A percentile compares a stretch with the other conserved stretches of the same genome.
Conservation (phyloP, 805 yeast genomes). For the Pachysolen tannophilus region DNA sequence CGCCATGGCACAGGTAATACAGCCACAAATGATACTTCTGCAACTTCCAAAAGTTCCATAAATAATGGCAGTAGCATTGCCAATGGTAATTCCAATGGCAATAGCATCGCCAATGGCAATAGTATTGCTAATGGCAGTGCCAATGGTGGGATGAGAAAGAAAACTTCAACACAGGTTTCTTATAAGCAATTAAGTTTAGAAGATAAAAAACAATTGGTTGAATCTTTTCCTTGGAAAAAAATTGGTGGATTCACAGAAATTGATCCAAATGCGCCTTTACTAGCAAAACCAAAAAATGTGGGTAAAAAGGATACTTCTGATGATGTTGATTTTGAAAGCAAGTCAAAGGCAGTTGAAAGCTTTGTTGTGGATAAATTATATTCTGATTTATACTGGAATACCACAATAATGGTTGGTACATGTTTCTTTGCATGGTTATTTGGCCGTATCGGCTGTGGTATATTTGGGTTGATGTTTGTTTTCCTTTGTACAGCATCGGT, state of each 20-base stretch:
- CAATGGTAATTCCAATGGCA: no score
- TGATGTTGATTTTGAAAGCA: no score
- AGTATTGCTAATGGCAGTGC: no score
- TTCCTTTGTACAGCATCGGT: conserved; percentile 56
- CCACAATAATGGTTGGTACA: conserved; percentile 56
- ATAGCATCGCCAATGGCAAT: no score
- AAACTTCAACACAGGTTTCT: no score
- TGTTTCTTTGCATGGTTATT: conserved; percentile 67
- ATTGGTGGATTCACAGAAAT: conserved; percentile 21
- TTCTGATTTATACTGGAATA: conserved; percentile 69
- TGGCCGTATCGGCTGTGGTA: conserved; percentile 56
- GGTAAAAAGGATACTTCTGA: conserved; percentile 1
- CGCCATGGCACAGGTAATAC: no score
- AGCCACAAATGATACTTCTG: no score
- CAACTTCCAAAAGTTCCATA: no score
- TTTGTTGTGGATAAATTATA: conserved; percentile 63
- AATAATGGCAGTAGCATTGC: no score
- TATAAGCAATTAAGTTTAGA: no score
- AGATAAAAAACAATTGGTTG: no score
- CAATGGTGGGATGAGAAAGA: no score
- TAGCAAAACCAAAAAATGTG: conserved; percentile 10
- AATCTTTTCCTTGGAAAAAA: conserved; percentile 25
- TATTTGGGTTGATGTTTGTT: conserved; percentile 54
- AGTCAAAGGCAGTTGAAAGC: conserved; percentile 36
- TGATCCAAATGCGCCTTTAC: conserved; percentile 18